phyloP scores from a whole-genome alignment of 2,329 filamentous ascomycete genomes.

The Aspergillus nomiae region DNA sequence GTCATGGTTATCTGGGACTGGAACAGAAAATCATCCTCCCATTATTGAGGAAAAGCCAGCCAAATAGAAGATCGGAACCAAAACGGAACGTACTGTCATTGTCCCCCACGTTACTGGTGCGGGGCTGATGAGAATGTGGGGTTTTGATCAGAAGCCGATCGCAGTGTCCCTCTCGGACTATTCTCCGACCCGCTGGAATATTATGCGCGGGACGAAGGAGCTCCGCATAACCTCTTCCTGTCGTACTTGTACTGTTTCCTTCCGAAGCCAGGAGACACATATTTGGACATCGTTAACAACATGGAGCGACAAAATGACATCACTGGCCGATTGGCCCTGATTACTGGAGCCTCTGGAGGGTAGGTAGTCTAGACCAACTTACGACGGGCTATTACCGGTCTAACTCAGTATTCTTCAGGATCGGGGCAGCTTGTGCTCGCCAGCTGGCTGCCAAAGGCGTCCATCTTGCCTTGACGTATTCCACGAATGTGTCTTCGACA shows the following conservation, averaged over 20 bases:
- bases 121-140: slow-evolving; percentile 24
- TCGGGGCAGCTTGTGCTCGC: slow-evolving; percentile 60
- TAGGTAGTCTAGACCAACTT: slow-evolving; percentile 32
- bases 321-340: slow-evolving; percentile 57
- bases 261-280: background rate
- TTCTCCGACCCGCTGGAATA: slow-evolving; percentile 22
- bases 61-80: background rate
- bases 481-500: slow-evolving; percentile 52
- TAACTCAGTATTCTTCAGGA: slow-evolving; percentile 45
- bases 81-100: background rate
- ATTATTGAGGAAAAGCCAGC: background rate
- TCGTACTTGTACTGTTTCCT: background rate
- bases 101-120: slow-evolving; percentile 7
- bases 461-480: slow-evolving; percentile 63
- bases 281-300: background rate
- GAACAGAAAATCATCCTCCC: background rate
- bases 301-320: slow-evolving; percentile 48
- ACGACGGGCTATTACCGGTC: background rate
- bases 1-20: background rate
- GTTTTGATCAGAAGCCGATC: slow-evolving; percentile 19
- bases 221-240: background rate
- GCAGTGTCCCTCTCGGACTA: slow-evolving; percentile 25
- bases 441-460: slow-evolving; percentile 56
- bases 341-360: slow-evolving; percentile 65
- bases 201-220: background rate